Percentiles rank a stretch among this genome's conserved stretches.
Conservation (phyloP, 345 rosid species). For the Dovyalis caffra region DNA sequence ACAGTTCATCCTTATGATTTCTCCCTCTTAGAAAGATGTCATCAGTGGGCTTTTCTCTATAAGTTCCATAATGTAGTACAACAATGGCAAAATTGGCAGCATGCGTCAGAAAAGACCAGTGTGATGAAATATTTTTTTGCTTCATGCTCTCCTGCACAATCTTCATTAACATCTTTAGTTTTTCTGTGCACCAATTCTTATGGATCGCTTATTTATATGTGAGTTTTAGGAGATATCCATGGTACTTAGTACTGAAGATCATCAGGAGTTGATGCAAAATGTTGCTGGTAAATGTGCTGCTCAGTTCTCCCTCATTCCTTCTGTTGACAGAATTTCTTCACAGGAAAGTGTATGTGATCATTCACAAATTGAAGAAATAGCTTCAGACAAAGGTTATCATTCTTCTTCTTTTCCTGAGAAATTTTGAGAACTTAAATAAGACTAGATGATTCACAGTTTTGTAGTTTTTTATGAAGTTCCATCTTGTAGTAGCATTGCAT, state of each 20-base stretch:
- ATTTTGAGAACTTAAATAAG: slow-evolving; percentile 22
- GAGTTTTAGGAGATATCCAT: slow-evolving; percentile 62
- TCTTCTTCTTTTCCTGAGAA: slow-evolving; percentile 23
- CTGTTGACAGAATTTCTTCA: slow-evolving; percentile 40
- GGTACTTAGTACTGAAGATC: slow-evolving; percentile 79
- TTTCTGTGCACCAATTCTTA: background rate
- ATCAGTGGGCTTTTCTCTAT: background rate
- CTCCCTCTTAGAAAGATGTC: background rate
- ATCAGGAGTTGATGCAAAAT: slow-evolving; percentile 58
- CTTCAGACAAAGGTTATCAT: slow-evolving; percentile 26
- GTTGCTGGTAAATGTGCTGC: slow-evolving; percentile 68
- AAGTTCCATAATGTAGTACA: background rate
- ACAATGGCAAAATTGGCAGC: background rate
- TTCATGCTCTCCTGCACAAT: slow-evolving; percentile 8
- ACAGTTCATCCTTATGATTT: background rate
- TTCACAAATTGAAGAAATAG: slow-evolving; percentile 36
- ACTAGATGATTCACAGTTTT: slow-evolving; percentile 12
- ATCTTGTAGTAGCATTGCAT: background rate
- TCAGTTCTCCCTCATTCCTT: slow-evolving; percentile 64
- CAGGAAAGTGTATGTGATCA: slow-evolving; percentile 29
- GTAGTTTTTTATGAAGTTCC: background rate
- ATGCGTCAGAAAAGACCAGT: background rate
- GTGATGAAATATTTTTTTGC: background rate
- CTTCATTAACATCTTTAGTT: background rate
- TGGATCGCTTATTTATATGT: slow-evolving; percentile 13